Evolutionary conservation across 495 filamentous ascomycete species (phyloP).

Genomic region (Apodospora peruviana): DNA sequence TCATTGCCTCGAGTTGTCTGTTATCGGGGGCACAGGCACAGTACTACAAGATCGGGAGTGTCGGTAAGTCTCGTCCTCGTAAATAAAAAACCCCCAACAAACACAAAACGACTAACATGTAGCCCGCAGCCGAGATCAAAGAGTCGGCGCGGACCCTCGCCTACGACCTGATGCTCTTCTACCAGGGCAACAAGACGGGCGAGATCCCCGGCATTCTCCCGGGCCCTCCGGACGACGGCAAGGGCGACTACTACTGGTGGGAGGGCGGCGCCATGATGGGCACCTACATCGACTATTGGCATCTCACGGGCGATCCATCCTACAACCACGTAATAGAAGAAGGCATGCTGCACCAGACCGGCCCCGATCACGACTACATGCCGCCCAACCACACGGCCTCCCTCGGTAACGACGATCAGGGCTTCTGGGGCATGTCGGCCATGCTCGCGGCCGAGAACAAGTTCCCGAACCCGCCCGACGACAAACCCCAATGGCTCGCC

Average conservation of each 20-base stretch:
- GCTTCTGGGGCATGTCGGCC: conserved; percentile 76
- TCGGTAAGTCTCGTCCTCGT: conserved; percentile 10
- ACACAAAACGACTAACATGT: conserved; percentile 1
- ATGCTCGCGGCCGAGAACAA: conserved; percentile 70
- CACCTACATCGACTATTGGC: conserved; percentile 66
- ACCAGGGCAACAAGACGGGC: conserved; percentile 57
- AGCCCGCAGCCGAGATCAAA: conserved; percentile 51
- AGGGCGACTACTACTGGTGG: conserved; percentile 56
- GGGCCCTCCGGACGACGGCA: conserved; percentile 39
- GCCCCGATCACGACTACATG: conserved; percentile 54
- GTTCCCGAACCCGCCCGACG: conserved; percentile 56
- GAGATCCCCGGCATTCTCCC: conserved; percentile 62
- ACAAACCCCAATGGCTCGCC: conserved; percentile 65
- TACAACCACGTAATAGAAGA: conserved; percentile 56
- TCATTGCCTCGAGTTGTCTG: conserved; percentile 9
- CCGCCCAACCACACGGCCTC: conserved; percentile 66
- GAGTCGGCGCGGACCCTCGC: conserved; percentile 56
- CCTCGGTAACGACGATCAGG: conserved; percentile 77
- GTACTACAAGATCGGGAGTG: conserved; percentile 20
- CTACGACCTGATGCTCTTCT: conserved; percentile 59
- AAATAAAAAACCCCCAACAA: conserved; percentile 1
- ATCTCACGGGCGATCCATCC: conserved; percentile 57
- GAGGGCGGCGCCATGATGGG: conserved; percentile 47
- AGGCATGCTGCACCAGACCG: conserved; percentile 60
- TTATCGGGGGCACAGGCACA: conserved; percentile 14